Conservation (phyloP, 148 eudicot genomes). For the Amaranthus cruentus region DNA sequence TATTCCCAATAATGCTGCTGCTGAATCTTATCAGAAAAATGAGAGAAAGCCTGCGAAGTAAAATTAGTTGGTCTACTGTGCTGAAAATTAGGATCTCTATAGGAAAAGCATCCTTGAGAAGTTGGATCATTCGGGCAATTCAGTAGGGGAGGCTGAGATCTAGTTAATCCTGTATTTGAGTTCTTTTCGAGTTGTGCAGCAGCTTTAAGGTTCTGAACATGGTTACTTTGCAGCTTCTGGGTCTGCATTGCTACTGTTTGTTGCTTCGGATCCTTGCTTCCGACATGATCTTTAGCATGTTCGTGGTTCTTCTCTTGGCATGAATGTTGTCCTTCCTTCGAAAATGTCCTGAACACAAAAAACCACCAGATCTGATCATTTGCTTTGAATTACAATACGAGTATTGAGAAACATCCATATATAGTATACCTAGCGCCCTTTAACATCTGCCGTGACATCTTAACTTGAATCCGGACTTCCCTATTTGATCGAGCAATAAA, state of each 20-base stretch:
- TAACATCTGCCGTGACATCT: conserved; percentile 18
- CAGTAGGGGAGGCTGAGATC: background rate
- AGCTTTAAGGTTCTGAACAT: conserved; percentile 5
- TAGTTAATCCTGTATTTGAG: background rate
- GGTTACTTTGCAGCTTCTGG: conserved; percentile 8
- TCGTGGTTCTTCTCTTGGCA: conserved; percentile 17
- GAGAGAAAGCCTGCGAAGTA: no score
- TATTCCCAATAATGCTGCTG: background rate
- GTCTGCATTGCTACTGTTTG: background rate
- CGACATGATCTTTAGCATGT: background rate
- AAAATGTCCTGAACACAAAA: conserved; percentile 11
- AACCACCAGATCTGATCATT: background rate
- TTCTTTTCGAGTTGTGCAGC: conserved; percentile 12
- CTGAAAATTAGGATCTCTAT: conserved; percentile 2
- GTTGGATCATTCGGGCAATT: background rate
- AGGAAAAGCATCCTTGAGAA: background rate
- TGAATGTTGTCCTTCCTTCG: conserved; percentile 13
- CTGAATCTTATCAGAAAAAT: no score
- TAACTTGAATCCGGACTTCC: conserved; percentile 43
- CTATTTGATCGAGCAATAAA: conserved; percentile 52
- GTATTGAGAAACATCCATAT: background rate
- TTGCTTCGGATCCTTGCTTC: conserved; percentile 14
- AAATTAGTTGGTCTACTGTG: no score
- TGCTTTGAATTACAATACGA: background rate
- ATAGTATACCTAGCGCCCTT: conserved; percentile 21